phyloP scores from a whole-genome alignment of 2,329 filamentous ascomycete genomes.

The Alternaria rosae region DNA sequence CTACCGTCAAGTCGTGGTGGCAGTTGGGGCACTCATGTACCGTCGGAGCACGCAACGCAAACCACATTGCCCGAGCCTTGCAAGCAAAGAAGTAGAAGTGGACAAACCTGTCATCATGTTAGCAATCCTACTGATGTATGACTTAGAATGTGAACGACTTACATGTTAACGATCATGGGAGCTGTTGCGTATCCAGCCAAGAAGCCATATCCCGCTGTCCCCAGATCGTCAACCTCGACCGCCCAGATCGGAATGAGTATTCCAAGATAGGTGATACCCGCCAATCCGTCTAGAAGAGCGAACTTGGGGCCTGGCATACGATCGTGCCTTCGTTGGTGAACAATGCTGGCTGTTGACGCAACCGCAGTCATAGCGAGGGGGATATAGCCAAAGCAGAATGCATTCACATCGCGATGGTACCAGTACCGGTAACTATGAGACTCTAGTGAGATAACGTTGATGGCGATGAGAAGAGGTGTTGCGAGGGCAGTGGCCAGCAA shows the following conservation, averaged over 20 bases:
- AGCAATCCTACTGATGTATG: neutral
- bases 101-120: conserved; percentile 12
- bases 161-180: conserved; percentile 33
- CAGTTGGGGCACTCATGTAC: conserved; percentile 28
- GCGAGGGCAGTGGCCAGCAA: conserved; percentile 17
- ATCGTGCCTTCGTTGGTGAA: conserved; percentile 9
- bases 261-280: conserved; percentile 11
- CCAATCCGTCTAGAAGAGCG: conserved; percentile 13
- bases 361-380: conserved; percentile 19
- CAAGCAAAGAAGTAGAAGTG: conserved; percentile 18
- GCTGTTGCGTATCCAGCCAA: conserved; percentile 25
- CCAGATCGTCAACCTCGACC: conserved; percentile 9
- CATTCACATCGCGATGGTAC: conserved; percentile 2
- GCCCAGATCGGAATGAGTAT: conserved; percentile 24
- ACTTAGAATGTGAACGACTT: neutral
- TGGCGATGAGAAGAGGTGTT: conserved; percentile 21
- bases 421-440: neutral
- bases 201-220: conserved; percentile 10
- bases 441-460: conserved; percentile 14
- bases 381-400: conserved; percentile 27
- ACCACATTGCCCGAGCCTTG: conserved; percentile 7
- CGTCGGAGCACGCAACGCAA: neutral
- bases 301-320: conserved; percentile 2
- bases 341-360: conserved; percentile 7
- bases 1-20: conserved; percentile 13